These are phyloP conservation scores for Globisporangium ultimum DNA, from an alignment of 352 stramenopile species.

Conservation along the genomic window DNA sequence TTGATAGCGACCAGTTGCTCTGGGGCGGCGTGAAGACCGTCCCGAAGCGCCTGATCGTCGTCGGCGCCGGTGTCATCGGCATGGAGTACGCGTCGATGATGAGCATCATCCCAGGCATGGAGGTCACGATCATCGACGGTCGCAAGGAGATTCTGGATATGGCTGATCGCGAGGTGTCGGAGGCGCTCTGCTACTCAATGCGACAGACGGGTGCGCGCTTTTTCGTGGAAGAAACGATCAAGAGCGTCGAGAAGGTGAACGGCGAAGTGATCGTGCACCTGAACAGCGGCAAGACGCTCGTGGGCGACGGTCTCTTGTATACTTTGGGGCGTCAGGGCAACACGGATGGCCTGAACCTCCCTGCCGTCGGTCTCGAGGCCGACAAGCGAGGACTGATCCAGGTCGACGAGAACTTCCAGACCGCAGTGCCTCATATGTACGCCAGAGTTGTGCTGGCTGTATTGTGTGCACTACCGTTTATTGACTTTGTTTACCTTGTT, in stretches of 20 bases:
- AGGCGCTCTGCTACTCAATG: slow-evolving; percentile 88
- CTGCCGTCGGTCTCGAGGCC: slow-evolving; percentile 67
- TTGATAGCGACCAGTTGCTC: slow-evolving; percentile 84
- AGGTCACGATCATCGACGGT: slow-evolving; percentile 88
- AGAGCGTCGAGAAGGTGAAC: slow-evolving; percentile 65
- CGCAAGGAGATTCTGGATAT: slow-evolving; percentile 87
- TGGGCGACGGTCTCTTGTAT: slow-evolving; percentile 83
- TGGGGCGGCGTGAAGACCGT: slow-evolving; percentile 73
- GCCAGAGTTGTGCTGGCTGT: slow-evolving; percentile 5
- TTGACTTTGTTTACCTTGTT: not conserved
- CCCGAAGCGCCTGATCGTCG: slow-evolving; percentile 75
- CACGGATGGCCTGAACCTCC: slow-evolving; percentile 80
- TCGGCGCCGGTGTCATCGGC: slow-evolving; percentile 85
- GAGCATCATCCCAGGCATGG: slow-evolving; percentile 86
- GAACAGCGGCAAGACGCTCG: slow-evolving; percentile 84
- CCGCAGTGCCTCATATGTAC: slow-evolving; percentile 82
- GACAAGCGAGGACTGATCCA: slow-evolving; percentile 85
- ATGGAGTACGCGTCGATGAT: slow-evolving; percentile 93
- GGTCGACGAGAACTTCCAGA: slow-evolving; percentile 90
- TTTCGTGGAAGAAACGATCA: slow-evolving; percentile 75
- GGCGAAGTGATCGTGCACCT: slow-evolving; percentile 77
- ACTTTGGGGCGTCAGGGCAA: slow-evolving; percentile 86
- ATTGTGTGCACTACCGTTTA: no score
- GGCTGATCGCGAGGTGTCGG: slow-evolving; percentile 85
- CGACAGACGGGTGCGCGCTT: slow-evolving; percentile 86